phyloP scores from a whole-genome alignment of 768 basidiomycete species.

The Astraeus odoratus region DNA sequence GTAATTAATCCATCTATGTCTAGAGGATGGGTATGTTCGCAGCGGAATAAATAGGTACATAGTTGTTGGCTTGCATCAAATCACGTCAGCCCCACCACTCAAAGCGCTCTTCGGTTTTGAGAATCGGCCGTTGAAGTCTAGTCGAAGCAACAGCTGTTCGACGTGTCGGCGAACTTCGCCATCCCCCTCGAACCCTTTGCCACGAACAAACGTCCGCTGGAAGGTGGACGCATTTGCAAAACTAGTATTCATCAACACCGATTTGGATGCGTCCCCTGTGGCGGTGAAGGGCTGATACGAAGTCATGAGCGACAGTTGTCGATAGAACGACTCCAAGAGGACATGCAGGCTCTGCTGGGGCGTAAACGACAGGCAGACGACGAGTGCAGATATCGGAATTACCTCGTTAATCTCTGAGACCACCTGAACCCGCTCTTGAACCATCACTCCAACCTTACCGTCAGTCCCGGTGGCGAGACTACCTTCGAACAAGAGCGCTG shows the following conservation, averaged over 20 bases:
- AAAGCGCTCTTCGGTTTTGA: constrained; percentile 38
- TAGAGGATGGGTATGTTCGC: too few relatives aligned
- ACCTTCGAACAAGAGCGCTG: constrained; percentile 76
- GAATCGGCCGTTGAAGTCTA: constrained; percentile 81
- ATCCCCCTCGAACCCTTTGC: constrained; percentile 48
- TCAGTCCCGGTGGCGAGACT: constrained; percentile 50
- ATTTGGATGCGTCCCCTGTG: constrained; percentile 66
- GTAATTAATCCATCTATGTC: too few relatives aligned
- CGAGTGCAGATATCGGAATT: background rate
- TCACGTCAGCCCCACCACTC: constrained; percentile 24
- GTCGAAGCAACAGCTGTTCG: constrained; percentile 70
- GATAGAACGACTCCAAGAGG: constrained; percentile 71
- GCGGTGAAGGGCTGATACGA: constrained; percentile 65
- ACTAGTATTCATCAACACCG: constrained; percentile 50
- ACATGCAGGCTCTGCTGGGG: constrained; percentile 53
- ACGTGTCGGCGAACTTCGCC: constrained; percentile 72
- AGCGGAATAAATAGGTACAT: too few relatives aligned
- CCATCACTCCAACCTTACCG: constrained; percentile 63
- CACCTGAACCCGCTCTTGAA: constrained; percentile 57
- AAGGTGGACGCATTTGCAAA: constrained; percentile 41
- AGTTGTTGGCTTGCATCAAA: too few relatives aligned
- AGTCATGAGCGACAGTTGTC: constrained; percentile 68
- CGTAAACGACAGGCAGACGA: background rate
- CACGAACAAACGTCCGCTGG: constrained; percentile 46
- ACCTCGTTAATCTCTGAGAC: constrained; percentile 81